Evolutionary conservation across 805 yeast genomes (phyloP).

Genomic region (Candida koratica): DNA sequence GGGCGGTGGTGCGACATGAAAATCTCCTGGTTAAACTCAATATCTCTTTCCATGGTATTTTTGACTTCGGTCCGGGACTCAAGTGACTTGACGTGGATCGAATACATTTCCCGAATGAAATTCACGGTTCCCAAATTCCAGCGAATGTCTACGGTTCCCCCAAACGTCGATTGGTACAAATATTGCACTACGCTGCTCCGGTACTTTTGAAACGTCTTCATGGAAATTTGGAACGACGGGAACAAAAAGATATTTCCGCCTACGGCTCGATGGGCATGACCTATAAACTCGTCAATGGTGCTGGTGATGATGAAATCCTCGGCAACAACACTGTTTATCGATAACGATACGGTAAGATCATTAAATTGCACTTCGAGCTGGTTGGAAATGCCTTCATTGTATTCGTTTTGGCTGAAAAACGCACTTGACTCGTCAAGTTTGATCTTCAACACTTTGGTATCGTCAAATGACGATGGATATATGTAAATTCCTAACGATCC

Average conservation of each 20-base stretch:
- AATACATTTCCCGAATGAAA: slow-evolving; percentile 89
- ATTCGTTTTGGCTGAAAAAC: slow-evolving; percentile 46
- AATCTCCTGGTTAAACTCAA: slow-evolving; percentile 15
- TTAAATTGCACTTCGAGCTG: slow-evolving; percentile 57
- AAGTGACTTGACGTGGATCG: slow-evolving; percentile 73
- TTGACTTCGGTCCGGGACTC: slow-evolving; percentile 49
- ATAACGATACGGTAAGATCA: slow-evolving; percentile 64
- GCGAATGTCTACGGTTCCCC: slow-evolving; percentile 83
- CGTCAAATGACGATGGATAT: slow-evolving; percentile 79
- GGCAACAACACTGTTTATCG: slow-evolving; percentile 50
- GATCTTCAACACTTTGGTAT: slow-evolving; percentile 68
- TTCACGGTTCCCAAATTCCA: slow-evolving; percentile 94
- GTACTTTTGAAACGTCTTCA: slow-evolving; percentile 68
- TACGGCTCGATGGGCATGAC: slow-evolving; percentile 51
- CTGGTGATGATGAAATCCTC: slow-evolving; percentile 46
- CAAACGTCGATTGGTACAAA: slow-evolving; percentile 67
- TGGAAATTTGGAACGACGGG: slow-evolving; percentile 69
- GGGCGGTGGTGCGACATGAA: slow-evolving; percentile 8
- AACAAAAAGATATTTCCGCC: slow-evolving; percentile 81
- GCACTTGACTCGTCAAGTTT: slow-evolving; percentile 54
- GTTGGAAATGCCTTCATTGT: slow-evolving; percentile 46
- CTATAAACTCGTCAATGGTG: slow-evolving; percentile 52
- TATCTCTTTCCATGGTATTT: slow-evolving; percentile 27
- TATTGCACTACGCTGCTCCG: slow-evolving; percentile 58
- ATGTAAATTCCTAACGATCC: slow-evolving; percentile 58